phyloP scores from a whole-genome alignment of 1,284 basidiomycete species.

The Sanghuangporus sanghuang region DNA sequence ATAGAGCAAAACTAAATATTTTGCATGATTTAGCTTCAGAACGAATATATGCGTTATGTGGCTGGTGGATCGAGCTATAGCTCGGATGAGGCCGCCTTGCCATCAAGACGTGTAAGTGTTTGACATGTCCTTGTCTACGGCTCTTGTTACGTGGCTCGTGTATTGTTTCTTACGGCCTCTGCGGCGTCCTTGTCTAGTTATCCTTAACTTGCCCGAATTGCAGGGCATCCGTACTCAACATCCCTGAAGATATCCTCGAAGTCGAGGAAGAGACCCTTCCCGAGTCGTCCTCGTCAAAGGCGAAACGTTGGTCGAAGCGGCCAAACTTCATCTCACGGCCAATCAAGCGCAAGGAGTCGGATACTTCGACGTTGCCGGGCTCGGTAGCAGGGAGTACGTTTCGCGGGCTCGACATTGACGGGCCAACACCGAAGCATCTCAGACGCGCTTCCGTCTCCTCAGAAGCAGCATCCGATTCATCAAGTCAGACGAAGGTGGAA shows the following conservation, averaged over 20 bases:
- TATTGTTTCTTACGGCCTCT: neutral
- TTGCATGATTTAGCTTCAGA: neutral
- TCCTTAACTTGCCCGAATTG: slow-evolving; percentile 17
- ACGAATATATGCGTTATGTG: neutral
- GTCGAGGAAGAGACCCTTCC: slow-evolving; percentile 11
- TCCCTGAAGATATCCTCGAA: slow-evolving; percentile 18
- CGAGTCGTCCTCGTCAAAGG: slow-evolving; percentile 2
- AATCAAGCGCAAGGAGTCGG: slow-evolving; percentile 13
- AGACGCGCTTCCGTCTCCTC: slow-evolving; percentile 78
- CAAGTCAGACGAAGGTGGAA: slow-evolving; percentile 35
- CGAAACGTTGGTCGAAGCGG: slow-evolving; percentile 10
- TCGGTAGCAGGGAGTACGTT: neutral
- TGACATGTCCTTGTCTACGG: neutral
- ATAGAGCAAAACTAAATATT: neutral
- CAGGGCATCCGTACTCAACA: slow-evolving; percentile 12
- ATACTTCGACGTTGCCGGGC: slow-evolving; percentile 7
- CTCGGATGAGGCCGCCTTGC: slow-evolving; percentile 4
- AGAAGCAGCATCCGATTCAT: slow-evolving; percentile 73
- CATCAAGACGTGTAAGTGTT: slow-evolving; percentile 14
- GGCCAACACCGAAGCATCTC: slow-evolving; percentile 50
- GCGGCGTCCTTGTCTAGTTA: slow-evolving; percentile 1
- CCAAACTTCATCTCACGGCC: slow-evolving; percentile 14
- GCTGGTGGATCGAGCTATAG: slow-evolving; percentile 10
- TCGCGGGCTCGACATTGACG: neutral
- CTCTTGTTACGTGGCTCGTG: neutral